Percentiles rank a stretch among this genome's conserved stretches.
Evolutionary conservation across 768 basidiomycete genomes (phyloP).

Genomic region (Podaxis mareebaensis): DNA sequence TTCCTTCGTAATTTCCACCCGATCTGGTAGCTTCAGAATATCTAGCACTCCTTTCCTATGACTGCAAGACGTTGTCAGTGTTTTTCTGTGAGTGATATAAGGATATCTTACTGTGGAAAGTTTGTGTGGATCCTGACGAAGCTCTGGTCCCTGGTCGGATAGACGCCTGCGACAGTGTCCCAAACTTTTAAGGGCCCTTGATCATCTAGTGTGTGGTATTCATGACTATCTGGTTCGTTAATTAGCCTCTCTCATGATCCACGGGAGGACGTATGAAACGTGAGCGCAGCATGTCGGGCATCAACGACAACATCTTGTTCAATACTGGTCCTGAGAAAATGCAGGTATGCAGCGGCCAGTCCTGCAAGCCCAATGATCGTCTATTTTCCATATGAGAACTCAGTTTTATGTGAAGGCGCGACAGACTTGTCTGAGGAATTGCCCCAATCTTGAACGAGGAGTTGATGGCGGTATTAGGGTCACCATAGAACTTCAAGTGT

Average conservation of each 20-base stretch:
- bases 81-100: neutral
- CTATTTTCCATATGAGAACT: slow-evolving; percentile 24
- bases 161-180: slow-evolving; percentile 54
- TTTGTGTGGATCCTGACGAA: slow-evolving; percentile 63
- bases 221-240: slow-evolving; percentile 43
- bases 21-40: slow-evolving; percentile 40
- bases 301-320: slow-evolving; percentile 52
- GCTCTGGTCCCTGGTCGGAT: slow-evolving; percentile 48
- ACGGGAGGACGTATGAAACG: slow-evolving; percentile 43
- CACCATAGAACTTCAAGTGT: slow-evolving; percentile 34
- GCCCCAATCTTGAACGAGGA: slow-evolving; percentile 57
- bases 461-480: slow-evolving; percentile 44
- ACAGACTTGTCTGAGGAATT: slow-evolving; percentile 47
- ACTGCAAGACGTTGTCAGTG: slow-evolving; percentile 26
- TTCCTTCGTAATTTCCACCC: slow-evolving; percentile 30
- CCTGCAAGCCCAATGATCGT: slow-evolving; percentile 51
- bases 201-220: slow-evolving; percentile 48
- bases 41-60: slow-evolving; percentile 51
- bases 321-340: slow-evolving; percentile 44
- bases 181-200: slow-evolving; percentile 35
- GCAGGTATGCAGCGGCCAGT: slow-evolving; percentile 52
- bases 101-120: slow-evolving; percentile 54
- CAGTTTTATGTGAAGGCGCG: neutral
- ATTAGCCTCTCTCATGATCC: neutral
- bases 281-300: slow-evolving; percentile 55